Percentiles rank a stretch among this genome's conserved stretches.
phyloP scores from a whole-genome alignment of 345 rosid genomes.

The Adansonia digitata region DNA sequence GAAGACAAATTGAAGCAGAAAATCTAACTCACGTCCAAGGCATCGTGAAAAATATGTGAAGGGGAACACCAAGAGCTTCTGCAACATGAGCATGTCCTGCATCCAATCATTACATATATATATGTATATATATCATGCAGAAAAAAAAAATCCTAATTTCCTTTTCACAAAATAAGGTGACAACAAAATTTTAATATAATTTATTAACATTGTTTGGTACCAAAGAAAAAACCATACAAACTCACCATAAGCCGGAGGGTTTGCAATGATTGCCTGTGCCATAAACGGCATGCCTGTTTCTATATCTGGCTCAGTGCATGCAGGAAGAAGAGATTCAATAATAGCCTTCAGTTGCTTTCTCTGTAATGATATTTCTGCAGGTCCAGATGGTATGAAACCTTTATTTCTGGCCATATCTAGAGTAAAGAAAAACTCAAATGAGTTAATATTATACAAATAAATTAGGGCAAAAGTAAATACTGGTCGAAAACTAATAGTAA shows the following conservation, averaged over 20 bases:
- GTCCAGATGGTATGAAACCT: constrained; percentile 93
- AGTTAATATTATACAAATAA: neutral
- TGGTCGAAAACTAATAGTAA: neutral
- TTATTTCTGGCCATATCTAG: constrained; percentile 97
- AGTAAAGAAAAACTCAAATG: constrained; percentile 6
- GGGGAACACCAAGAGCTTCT: constrained; percentile 94
- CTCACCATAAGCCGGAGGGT: constrained; percentile 97
- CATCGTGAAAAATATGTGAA: constrained; percentile 99
- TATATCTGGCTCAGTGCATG: constrained; percentile 81
- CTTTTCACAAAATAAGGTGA: neutral
- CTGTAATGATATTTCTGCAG: constrained; percentile 83
- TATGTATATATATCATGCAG: neutral
- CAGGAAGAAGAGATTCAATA: constrained; percentile 93
- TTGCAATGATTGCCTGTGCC: constrained; percentile 98
- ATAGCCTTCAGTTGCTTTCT: constrained; percentile 91
- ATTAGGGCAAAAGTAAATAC: neutral
- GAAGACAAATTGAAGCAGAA: neutral
- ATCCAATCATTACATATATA: too few relatives aligned
- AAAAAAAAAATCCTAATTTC: constrained; percentile 6
- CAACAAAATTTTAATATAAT: neutral
- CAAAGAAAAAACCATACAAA: constrained; percentile 9
- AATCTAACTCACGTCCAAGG: constrained; percentile 85
- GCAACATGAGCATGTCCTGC: constrained; percentile 97
- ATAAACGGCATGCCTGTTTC: constrained; percentile 67
- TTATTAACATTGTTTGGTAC: constrained; percentile 2